Evolutionary conservation across 2,329 filamentous ascomycete species (phyloP).

Genomic region (Stachybotrys chartarum): DNA sequence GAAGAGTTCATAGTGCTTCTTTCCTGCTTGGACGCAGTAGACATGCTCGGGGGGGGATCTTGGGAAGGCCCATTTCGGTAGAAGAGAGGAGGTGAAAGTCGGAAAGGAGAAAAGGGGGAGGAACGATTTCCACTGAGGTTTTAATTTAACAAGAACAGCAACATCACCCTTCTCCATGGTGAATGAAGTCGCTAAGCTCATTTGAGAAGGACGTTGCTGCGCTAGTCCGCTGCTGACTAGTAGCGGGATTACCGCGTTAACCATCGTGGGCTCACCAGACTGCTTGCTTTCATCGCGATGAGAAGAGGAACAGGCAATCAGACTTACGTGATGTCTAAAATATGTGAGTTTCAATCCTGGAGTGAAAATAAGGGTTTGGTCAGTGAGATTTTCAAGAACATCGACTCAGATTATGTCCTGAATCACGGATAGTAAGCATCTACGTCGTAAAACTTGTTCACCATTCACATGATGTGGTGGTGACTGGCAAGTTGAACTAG

Average conservation of each 20-base stretch:
- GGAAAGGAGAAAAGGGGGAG: constrained; percentile 1
- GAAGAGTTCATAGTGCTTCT: constrained; percentile 5
- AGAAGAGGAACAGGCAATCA: neutral
- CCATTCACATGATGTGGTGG: neutral
- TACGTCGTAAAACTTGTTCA: neutral
- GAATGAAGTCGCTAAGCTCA: constrained; percentile 1
- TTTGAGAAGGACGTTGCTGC: constrained; percentile 1
- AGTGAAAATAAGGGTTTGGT: neutral
- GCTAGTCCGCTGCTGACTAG: constrained; percentile 2
- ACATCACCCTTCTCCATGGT: constrained; percentile 2
- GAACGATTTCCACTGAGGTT: neutral
- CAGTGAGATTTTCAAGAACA: neutral
- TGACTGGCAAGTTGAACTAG: neutral
- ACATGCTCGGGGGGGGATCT: constrained; percentile 2
- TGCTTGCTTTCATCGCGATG: neutral
- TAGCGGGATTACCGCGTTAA: neutral
- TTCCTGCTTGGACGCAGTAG: constrained; percentile 3
- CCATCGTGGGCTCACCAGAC: neutral
- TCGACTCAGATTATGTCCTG: neutral
- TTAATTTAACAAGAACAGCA: constrained; percentile 3
- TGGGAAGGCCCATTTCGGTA: constrained; percentile 1
- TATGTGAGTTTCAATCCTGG: neutral
- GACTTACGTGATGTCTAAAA: neutral
- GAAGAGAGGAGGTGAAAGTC: constrained; percentile 1
- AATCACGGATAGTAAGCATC: neutral